These are phyloP conservation scores for Cucurbitaria berberidis DNA, from an alignment of 2,329 filamentous ascomycete genomes.

Conservation along the genomic window DNA sequence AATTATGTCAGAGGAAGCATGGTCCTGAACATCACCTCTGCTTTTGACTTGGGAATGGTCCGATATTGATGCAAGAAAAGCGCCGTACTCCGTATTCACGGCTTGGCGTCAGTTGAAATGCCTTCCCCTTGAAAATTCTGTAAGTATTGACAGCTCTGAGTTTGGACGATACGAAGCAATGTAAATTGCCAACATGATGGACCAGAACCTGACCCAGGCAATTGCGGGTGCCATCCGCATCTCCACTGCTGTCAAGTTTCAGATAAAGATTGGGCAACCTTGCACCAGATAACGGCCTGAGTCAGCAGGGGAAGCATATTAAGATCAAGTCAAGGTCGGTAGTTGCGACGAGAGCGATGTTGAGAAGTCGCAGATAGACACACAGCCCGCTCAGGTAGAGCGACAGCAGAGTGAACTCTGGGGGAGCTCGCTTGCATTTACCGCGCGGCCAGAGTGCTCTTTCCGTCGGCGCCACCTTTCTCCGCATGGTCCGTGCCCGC, in stretches of 20 bases:
- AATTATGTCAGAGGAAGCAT: slow-evolving; percentile 6
- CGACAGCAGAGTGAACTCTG: not conserved
- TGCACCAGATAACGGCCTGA: slow-evolving; percentile 1
- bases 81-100: not conserved
- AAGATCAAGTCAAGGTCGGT: not conserved
- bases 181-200: no score
- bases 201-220: not conserved
- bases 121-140: not conserved
- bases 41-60: not conserved
- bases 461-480: slow-evolving; percentile 23
- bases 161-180: not conserved
- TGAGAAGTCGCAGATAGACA: not conserved
- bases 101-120: not conserved
- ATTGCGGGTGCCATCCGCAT: not conserved
- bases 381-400: no score
- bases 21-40: slow-evolving; percentile 12
- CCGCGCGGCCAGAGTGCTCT: slow-evolving; percentile 1
- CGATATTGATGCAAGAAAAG: not conserved
- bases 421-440: slow-evolving; percentile 3
- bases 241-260: slow-evolving; percentile 14
- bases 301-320: not conserved
- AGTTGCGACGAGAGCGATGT: not conserved
- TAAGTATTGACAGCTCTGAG: not conserved
- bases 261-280: slow-evolving; percentile 6
- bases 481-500: slow-evolving; percentile 28